phyloP scores from a whole-genome alignment of 306 rosid genomes.

The Benincasa hispida region DNA sequence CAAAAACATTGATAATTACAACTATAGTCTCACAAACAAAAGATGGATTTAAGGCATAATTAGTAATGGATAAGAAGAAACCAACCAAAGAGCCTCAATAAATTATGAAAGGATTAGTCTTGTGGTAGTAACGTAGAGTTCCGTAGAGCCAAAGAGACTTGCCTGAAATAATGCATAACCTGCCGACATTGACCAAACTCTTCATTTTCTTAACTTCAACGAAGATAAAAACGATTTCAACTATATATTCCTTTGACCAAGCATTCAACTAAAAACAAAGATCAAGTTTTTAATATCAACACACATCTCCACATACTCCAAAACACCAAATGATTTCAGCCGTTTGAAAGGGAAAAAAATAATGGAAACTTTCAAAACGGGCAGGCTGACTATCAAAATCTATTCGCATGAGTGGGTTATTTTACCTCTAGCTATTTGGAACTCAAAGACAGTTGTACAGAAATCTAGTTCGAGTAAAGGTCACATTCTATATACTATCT shows the following conservation, averaged over 20 bases:
- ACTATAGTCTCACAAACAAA: neutral
- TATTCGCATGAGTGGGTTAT: neutral
- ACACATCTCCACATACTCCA: neutral
- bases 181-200: neutral
- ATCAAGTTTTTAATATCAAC: neutral
- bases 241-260: neutral
- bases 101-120: neutral
- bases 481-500: neutral
- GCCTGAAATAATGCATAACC: neutral
- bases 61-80: neutral
- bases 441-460: neutral
- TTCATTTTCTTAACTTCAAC: neutral
- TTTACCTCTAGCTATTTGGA: neutral
- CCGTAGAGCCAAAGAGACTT: neutral
- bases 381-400: neutral
- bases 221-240: neutral
- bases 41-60: neutral
- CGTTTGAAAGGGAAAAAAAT: neutral
- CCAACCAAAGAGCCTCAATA: neutral
- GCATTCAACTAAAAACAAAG: neutral
- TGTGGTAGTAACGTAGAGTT: neutral
- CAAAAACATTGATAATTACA: neutral
- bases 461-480: neutral
- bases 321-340: neutral
- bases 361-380: neutral